Base-by-base conservation (phyloP, 495 filamentous ascomycete species). In the Copromyces sp. region DNA sequence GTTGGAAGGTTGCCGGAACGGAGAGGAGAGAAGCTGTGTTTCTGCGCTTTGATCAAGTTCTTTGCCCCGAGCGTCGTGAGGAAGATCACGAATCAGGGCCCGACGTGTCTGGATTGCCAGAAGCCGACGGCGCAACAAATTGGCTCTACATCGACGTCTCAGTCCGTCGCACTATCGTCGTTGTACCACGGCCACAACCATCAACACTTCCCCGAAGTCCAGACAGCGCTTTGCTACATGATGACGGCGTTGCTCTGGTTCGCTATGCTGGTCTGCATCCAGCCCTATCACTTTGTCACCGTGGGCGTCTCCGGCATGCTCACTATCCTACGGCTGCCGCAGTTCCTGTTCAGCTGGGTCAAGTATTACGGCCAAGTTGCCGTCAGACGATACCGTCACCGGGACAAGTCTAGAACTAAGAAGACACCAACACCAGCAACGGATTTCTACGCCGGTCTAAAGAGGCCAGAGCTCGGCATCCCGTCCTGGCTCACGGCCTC, bases 121-220 rank as follows among this genome's bases (percentile, higher is more conserved):
- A 65, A 3, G 14, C 29, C 29, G 53, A 35, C 35, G 53, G 53
- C 53, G 29, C 53, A 65, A 40, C 39, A 40, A 37, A 14, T 53
- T 2, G 7, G 0, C 12, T 24, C n/a, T 3, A 17, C 29, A 32
- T 35, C 24, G 2, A 35, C 53, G 7, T 9, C 29, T 65, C 53
- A 65, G 6, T 29, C 14, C 14, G 47, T 1, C 2, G 1, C 17
- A 3, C 29, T 35, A 17, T 65, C 53, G 29, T 35, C 53, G 53
- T 35, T 65, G 29, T 72, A 69, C 70, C 78, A 79, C 73, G 78
- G 78, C 44, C 76, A 78, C 70, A 77, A 77, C 41, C 7, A 47
- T 3, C 59, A 76, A 44, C 5, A 45, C n/a, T 61, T 73, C 39
- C 68, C 69, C n/a, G 69, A 32, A 38, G 11, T 42, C n/a, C 75